Evolutionary conservation across 108 stramenopile genomes (phyloP).

Genomic region (Cyclotella baltica): DNA sequence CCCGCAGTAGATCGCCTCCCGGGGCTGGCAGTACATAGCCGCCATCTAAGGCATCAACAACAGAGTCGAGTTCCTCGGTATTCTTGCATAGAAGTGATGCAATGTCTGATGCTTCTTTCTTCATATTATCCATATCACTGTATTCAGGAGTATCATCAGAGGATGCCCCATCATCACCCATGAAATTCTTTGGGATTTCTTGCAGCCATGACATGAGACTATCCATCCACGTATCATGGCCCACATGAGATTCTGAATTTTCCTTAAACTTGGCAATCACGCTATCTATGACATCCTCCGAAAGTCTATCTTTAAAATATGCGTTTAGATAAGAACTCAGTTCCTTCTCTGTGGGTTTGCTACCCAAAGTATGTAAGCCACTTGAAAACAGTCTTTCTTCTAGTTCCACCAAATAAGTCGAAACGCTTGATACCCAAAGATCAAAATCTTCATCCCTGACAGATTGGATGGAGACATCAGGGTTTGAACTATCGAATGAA

Average conservation of each 20-base stretch:
- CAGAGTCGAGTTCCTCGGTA: slow-evolving; percentile 74
- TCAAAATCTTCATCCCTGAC: slow-evolving; percentile 44
- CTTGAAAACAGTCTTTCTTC: slow-evolving; percentile 80
- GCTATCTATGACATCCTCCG: slow-evolving; percentile 50
- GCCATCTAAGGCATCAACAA: slow-evolving; percentile 73
- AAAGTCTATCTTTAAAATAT: slow-evolving; percentile 61
- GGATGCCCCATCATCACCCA: slow-evolving; percentile 21
- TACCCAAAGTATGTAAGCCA: slow-evolving; percentile 70
- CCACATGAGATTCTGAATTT: neutral
- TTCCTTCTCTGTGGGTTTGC: slow-evolving; percentile 61
- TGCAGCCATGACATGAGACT: slow-evolving; percentile 35
- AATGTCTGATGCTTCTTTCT: slow-evolving; percentile 65
- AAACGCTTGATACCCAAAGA: slow-evolving; percentile 57
- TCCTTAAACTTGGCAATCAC: slow-evolving; percentile 26
- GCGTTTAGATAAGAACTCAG: slow-evolving; percentile 64
- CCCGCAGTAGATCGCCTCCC: slow-evolving; percentile 82
- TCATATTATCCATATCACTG: slow-evolving; percentile 19
- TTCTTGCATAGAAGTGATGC: slow-evolving; percentile 60
- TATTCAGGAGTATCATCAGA: neutral
- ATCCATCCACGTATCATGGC: slow-evolving; percentile 6
- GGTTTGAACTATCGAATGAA: slow-evolving; percentile 10
- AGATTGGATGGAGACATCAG: slow-evolving; percentile 13
- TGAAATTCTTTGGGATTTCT: slow-evolving; percentile 26
- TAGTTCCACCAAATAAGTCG: slow-evolving; percentile 62
- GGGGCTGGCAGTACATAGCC: slow-evolving; percentile 77